Percentiles rank a stretch among this genome's conserved stretches.
phyloP scores from a whole-genome alignment of 768 basidiomycete species.

The Peribolospora kevripleyi region DNA sequence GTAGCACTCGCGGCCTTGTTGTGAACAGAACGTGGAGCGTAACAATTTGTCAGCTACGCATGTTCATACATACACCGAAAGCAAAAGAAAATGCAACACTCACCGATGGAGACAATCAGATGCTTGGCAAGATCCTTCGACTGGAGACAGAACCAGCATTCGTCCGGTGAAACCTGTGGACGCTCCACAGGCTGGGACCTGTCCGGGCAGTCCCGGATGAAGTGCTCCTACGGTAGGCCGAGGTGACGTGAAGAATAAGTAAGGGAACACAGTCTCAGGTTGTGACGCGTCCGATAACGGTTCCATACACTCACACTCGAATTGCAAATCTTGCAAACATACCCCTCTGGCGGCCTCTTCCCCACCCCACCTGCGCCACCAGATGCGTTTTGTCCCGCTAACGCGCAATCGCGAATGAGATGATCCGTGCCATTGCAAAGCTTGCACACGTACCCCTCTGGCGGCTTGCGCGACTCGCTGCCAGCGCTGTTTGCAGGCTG shows the following conservation, averaged over 20 bases:
- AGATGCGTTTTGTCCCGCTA: too few relatives aligned
- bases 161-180: conserved; percentile 35
- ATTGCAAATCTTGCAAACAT: conserved; percentile 70
- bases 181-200: neutral
- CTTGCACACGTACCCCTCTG: conserved; percentile 67
- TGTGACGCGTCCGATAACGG: too few relatives aligned
- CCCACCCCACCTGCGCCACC: conserved; percentile 32
- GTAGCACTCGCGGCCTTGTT: conserved; percentile 44
- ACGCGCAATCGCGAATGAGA: too few relatives aligned
- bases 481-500: neutral
- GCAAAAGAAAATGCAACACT: too few relatives aligned
- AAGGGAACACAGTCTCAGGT: neutral
- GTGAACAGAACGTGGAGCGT: too few relatives aligned
- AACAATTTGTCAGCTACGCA: too few relatives aligned
- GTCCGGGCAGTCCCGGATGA: neutral
- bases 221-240: conserved; percentile 4
- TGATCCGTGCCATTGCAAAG: conserved; percentile 35
- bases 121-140: conserved; percentile 90
- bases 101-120: conserved; percentile 75
- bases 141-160: conserved; percentile 96
- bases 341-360: conserved; percentile 56
- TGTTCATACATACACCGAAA: too few relatives aligned
- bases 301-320: too few relatives aligned
- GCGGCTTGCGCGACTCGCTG: conserved; percentile 40
- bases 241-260: neutral